Conservation (phyloP, 345 rosid genomes). For the Boechera retrofracta region DNA sequence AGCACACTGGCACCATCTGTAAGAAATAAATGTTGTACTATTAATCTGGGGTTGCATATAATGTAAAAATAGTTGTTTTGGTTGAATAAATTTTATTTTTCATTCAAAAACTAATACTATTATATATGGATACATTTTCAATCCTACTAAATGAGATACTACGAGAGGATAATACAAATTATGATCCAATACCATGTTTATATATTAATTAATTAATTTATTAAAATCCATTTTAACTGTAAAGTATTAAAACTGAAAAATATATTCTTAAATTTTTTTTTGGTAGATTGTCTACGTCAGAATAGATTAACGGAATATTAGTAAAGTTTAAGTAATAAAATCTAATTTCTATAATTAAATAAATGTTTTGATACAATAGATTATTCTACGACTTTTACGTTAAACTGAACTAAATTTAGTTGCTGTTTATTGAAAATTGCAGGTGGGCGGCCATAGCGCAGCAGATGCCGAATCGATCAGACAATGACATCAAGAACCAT, state of each 20-base stretch:
- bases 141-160: not conserved
- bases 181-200: not conserved
- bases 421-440: not conserved
- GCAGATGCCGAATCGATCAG: slow-evolving; percentile 42
- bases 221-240: not conserved
- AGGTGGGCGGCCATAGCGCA: slow-evolving; percentile 46
- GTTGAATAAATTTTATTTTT: too few species aligned
- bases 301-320: not conserved
- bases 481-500: slow-evolving; percentile 46
- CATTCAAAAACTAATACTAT: too few species aligned
- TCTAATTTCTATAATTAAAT: not conserved
- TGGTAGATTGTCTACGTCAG: not conserved
- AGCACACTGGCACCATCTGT: not conserved
- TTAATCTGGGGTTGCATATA: too few species aligned
- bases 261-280: not conserved
- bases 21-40: not conserved
- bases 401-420: too few species aligned
- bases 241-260: not conserved
- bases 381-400: not conserved
- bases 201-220: not conserved
- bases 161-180: not conserved
- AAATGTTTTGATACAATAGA: not conserved
- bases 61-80: too few species aligned
- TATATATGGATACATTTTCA: not conserved
- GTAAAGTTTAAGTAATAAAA: not conserved